phyloP scores from a whole-genome alignment of 176 grass and related monocot species.

The Canna indica region DNA sequence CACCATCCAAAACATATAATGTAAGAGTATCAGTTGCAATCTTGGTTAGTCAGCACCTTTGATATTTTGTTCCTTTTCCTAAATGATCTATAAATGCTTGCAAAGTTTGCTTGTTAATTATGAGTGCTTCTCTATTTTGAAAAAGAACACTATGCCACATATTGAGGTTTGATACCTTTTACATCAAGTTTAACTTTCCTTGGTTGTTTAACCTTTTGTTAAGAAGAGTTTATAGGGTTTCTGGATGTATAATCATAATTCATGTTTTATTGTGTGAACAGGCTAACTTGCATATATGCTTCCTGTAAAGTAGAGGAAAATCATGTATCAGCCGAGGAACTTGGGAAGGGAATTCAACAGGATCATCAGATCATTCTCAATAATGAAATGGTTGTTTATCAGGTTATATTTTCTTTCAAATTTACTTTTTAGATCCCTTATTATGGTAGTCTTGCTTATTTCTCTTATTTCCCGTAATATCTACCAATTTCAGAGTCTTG shows the following conservation, averaged over 20 bases:
- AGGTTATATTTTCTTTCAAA: constrained; percentile 34
- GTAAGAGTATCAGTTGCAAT: constrained; percentile 36
- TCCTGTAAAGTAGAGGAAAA: constrained; percentile 99
- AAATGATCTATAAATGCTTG: not conserved
- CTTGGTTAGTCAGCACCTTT: not conserved
- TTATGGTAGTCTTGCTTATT: not conserved
- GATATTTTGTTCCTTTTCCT: not conserved
- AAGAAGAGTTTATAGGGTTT: not conserved
- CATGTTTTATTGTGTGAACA: constrained; percentile 28
- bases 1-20: constrained; percentile 98
- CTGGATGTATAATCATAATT: not conserved
- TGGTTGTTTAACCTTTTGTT: not conserved
- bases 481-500: constrained; percentile 53
- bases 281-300: constrained; percentile 97
- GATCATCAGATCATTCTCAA: constrained; percentile 89
- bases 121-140: not conserved
- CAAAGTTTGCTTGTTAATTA: not conserved
- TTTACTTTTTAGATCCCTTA: constrained; percentile 16
- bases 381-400: constrained; percentile 84
- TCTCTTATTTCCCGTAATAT: not conserved
- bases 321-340: constrained; percentile 95
- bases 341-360: constrained; percentile 93
- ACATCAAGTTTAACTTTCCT: not conserved
- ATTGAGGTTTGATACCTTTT: not conserved
- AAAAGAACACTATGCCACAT: too few relatives aligned